These are phyloP conservation scores for Paramecium biaurelia DNA, from an alignment of 73 alveolate species.

Conservation along the genomic window DNA sequence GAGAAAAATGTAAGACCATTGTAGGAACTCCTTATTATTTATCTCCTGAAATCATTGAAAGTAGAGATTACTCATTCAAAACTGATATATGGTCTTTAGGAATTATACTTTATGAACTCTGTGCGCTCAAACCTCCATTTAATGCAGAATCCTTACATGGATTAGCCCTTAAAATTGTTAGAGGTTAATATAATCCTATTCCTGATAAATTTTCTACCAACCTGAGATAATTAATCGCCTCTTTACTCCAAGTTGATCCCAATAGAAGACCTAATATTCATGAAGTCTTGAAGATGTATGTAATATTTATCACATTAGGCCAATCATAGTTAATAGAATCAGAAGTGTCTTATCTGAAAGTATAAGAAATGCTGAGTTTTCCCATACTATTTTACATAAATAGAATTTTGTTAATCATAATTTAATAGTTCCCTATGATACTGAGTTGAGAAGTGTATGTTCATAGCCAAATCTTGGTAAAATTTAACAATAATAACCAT, in stretches of 20 bases:
- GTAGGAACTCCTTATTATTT: constrained; percentile 95
- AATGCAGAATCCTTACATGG: constrained; percentile 87
- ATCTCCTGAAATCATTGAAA: constrained; percentile 94
- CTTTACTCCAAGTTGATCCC: constrained; percentile 78
- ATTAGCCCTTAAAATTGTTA: constrained; percentile 82
- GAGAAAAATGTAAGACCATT: constrained; percentile 84
- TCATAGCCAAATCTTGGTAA: constrained; percentile 21
- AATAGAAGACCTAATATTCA: constrained; percentile 85
- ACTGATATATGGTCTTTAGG: constrained; percentile 93
- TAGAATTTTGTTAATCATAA: constrained; percentile 44
- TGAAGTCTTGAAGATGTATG: constrained; percentile 74
- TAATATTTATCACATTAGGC: not conserved
- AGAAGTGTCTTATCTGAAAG: constrained; percentile 77
- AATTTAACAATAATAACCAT: not conserved
- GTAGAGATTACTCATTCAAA: constrained; percentile 82
- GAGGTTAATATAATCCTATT: constrained; percentile 78
- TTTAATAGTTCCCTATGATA: constrained; percentile 18
- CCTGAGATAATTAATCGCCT: constrained; percentile 71
- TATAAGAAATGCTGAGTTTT: constrained; percentile 77
- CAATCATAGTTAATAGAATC: constrained; percentile 71
- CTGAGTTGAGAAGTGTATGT: constrained; percentile 10
- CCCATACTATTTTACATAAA: constrained; percentile 86
- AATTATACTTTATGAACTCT: constrained; percentile 86
- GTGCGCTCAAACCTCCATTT: constrained; percentile 92
- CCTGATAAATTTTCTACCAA: constrained; percentile 75